These are phyloP conservation scores for Solanum rostratum DNA, from an alignment of 257 asterid species.

Conservation along the genomic window DNA sequence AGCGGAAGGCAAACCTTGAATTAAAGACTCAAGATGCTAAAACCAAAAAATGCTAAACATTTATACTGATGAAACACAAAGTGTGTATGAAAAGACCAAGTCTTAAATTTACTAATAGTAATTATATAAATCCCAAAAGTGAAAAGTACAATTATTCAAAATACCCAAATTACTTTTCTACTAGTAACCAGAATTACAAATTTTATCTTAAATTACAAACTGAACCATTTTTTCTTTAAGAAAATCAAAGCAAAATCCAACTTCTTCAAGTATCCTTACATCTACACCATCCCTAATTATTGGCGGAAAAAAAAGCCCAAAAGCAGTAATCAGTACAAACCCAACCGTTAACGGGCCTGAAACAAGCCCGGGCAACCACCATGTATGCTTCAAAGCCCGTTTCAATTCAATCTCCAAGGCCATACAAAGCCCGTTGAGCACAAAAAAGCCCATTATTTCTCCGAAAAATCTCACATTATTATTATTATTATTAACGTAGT, in stretches of 20 bases:
- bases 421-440: constrained; percentile 43
- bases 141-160: neutral
- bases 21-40: no score
- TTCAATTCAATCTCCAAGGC: constrained; percentile 28
- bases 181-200: neutral
- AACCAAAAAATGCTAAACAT: no score
- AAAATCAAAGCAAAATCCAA: neutral
- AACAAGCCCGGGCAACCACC: constrained; percentile 24
- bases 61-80: no score
- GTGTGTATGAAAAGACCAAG: neutral
- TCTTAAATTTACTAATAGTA: neutral
- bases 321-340: constrained; percentile 35
- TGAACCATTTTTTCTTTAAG: neutral
- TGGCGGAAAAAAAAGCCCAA: constrained; percentile 65
- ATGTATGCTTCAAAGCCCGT: constrained; percentile 18
- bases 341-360: constrained; percentile 46
- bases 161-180: neutral
- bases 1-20: no score
- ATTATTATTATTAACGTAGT: constrained; percentile 10
- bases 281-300: constrained; percentile 30
- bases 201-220: neutral
- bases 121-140: neutral
- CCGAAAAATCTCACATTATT: constrained; percentile 44
- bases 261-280: constrained; percentile 28
- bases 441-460: constrained; percentile 69